Evolutionary conservation across 345 rosid species (phyloP), one percentile per base, ranked within the genome.

Genomic region (Eucalyptus decipiens): DNA sequence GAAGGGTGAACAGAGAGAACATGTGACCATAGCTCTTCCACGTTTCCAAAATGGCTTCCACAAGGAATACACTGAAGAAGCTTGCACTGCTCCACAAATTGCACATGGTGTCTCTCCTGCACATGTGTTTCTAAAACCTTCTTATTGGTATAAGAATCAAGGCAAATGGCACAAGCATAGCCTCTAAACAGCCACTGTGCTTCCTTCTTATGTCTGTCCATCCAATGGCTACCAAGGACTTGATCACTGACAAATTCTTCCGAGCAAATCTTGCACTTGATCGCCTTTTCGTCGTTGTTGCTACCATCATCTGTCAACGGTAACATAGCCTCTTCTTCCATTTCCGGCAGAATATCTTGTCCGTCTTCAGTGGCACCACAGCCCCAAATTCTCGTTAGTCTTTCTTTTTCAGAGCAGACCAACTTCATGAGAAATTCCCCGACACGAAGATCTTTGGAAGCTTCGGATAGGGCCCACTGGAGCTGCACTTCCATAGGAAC

Each of bases 41-140:
- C 89, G 89, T 97, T 97, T 80, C 99, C 99, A 92, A 96, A 98
- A 92, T 98, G 97, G 90, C 95, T 94, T 67, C 96, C 95, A 90
- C 99, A 98, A 69, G 98, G 96, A 90, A 98, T 95, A 94, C 99
- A 98, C 86, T 89, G 99, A 88, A 96, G 99, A 90, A 98, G 99
- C 97, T 95, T 96, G 92, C 98, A 98, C 94, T 96, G 99, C 86
- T 98, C 99, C 52, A 93, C 99, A 92, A 96, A 98, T 91, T 94
- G 95, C 90, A 95, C 99, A 42, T 93, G 97, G 89, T 98, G 99
- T 90, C 99, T 95, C 91, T 96, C 99, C 89, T 98, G 98, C 90
- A 98, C 98, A 87, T 98, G 99, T 88, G 92, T 91, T 89, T 96
- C 99, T 93, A 98, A 87, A 87, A 93, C 93, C 83, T 94, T 96